These are phyloP conservation scores for Dillenia suffruticosa DNA, from an alignment of 164 flowering plant species.

Conservation along the genomic window DNA sequence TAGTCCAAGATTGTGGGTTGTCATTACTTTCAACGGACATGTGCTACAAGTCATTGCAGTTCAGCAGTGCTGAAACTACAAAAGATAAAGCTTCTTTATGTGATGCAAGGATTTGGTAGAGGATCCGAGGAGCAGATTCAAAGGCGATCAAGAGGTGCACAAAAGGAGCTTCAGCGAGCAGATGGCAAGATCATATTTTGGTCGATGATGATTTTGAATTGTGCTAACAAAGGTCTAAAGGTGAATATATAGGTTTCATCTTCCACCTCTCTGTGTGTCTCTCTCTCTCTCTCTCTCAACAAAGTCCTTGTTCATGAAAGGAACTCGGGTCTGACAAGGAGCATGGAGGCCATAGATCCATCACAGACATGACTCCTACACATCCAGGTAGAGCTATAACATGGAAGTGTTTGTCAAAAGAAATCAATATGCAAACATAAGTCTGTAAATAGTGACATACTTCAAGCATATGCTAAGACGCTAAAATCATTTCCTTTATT, in stretches of 20 bases:
- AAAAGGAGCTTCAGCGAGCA: conserved; percentile 74
- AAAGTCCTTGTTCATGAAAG: no score
- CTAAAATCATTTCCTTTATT: no score
- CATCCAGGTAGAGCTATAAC: no score
- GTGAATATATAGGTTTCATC: conserved; percentile 22
- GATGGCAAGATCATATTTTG: conserved; percentile 68
- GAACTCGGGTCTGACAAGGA: neutral
- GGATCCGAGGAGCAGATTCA: conserved; percentile 92
- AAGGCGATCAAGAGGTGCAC: conserved; percentile 79
- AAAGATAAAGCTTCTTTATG: conserved; percentile 1
- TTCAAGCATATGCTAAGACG: no score
- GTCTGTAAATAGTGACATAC: no score
- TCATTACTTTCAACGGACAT: no score
- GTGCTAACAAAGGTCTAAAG: conserved; percentile 71
- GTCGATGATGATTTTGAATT: conserved; percentile 71
- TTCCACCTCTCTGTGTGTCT: no score
- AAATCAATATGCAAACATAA: no score
- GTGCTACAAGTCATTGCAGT: neutral
- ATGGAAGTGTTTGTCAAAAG: no score
- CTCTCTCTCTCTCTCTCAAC: no score
- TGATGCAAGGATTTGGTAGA: conserved; percentile 24
- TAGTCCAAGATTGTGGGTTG: no score
- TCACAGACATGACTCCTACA: conserved; percentile 28
- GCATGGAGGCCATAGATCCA: conserved; percentile 13
- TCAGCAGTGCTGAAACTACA: neutral